Base-by-base conservation (phyloP, 1,139 yeast species). In the Pichia sp. region DNA sequence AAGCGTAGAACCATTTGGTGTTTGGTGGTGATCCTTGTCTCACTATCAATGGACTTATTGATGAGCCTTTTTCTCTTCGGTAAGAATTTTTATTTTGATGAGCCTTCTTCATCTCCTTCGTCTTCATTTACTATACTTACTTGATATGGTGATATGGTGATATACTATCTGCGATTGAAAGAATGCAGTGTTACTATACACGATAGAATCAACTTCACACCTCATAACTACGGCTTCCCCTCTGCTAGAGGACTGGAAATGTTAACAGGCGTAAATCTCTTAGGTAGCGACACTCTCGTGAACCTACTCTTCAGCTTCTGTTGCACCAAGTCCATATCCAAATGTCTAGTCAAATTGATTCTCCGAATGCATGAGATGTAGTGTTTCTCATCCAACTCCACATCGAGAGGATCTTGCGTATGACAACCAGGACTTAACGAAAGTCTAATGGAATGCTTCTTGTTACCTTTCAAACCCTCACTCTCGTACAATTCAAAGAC, bases 401-500 rank as follows among this genome's bases (percentile, higher is more conserved):
- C 95, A 62, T 93, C 98, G 45, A 93, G 68, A 14, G 98, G 98
- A 59, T 91, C 95, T 53, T 87, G 95, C 0, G 97, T 87, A 59
- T 93, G 96, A 60, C 98, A 93, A 23, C 99, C 99, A 1, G 98
- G 97, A 2, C 96, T 84, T 48, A 93, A 69, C 14, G 94, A 80
- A 44, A 93, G 69, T 51, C 97, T 72, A 35, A 93, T 80, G 2
- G 95, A 79, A 56, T 87, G 94, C 49, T 83, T 82, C 62, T 87
- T 87, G 32, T 76, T 79, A 8, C 77, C 75, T 9, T 69, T 62
- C 30, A 74, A 69, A 23, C 45, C 42, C 46, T 81, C 87, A 21
- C 73, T 77, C 58, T 93, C 98, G 55, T 87, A 93, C 16, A 91
- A 63, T 59, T 93, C 99, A 62, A 93, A 91, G 12, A 81, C 85